Base-by-base conservation (phyloP, 176 grass and related monocot genomes). In the Panicum miliaceum region DNA sequence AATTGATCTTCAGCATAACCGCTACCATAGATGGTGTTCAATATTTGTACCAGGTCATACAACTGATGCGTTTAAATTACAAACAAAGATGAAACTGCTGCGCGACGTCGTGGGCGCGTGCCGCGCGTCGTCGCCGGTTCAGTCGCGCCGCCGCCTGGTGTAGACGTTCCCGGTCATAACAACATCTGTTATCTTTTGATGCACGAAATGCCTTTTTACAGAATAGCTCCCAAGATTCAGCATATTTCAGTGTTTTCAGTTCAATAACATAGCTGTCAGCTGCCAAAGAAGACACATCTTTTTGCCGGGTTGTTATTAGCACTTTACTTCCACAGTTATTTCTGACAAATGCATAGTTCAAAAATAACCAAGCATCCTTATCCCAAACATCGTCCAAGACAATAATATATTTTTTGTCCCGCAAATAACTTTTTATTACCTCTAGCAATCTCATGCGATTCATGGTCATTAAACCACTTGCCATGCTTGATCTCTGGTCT, bases 201-300 rank as follows among this genome's bases (percentile, higher is more conserved):
- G 25, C 32, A 59, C 5, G 12, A 15, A 85, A 89, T 4, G 76
- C 76, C n/a, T 76, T 81, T 48, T 76, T 74, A 47, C 57, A 85
- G 15, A 89, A 84, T 7, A 89, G 36, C 6, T 85, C 59, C 76
- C 82, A 74, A 36, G 87, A 67, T 50, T 89, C 56, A 4, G 23
- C 42, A 9, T 81, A 0, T 27, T 54, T 6, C 4, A 85, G 66
- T 25, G 14, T 54, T 8, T 29, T 22, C 12, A 85, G 58, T 29
- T 58, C 6, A 16, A 81, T 73, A 5, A 4, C 14, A 34, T 43
- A 18, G 23, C n/a, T 20, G 0, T 57, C 16, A 27, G 32, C 25
- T 2, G 81, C 86, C 36, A 81, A 25, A 22, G 15, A 54, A 38
- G 76, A 76, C 0, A 89, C 81, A 6, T 69, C 59, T 32, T 76